A percentile compares a stretch with the other conserved stretches of the same genome.
Evolutionary conservation across 2,329 filamentous ascomycete genomes (phyloP).

Genomic region (Bipolaris oryzae): DNA sequence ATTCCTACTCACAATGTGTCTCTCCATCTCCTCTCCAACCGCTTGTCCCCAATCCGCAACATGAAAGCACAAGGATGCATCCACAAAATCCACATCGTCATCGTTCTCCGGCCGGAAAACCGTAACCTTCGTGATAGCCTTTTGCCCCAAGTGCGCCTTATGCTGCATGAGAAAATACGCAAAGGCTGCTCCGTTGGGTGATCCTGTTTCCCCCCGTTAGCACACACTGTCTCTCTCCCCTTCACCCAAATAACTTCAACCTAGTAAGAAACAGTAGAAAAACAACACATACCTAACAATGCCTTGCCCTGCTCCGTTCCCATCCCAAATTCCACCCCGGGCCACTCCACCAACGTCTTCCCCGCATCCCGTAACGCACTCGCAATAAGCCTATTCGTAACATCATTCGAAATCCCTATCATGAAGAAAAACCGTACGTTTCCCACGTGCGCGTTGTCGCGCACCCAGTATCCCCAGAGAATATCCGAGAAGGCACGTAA

Average conservation of each 20-base stretch:
- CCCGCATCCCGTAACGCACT: conserved; percentile 12
- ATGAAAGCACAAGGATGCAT: conserved; percentile 21
- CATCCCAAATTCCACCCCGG: conserved; percentile 21
- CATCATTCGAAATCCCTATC: conserved; percentile 24
- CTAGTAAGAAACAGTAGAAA: not conserved
- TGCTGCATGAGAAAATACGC: conserved; percentile 32
- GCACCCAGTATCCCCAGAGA: conserved; percentile 30
- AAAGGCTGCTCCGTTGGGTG: conserved; percentile 27
- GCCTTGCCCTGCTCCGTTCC: conserved; percentile 22
- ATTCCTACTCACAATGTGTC: not conserved
- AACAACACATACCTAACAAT: conserved; percentile 18
- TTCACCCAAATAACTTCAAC: not conserved
- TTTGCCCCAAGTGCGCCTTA: conserved; percentile 25
- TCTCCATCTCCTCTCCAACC: not conserved
- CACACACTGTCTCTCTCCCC: not conserved
- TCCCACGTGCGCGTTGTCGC: conserved; percentile 13
- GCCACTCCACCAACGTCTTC: conserved; percentile 20
- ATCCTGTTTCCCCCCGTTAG: conserved; percentile 8
- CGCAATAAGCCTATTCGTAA: conserved; percentile 25
- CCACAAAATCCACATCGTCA: conserved; percentile 20
- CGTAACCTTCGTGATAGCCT: conserved; percentile 23
- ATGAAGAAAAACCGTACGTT: conserved; percentile 29
- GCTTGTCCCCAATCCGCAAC: conserved; percentile 12
- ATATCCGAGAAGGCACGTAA: conserved; percentile 25
- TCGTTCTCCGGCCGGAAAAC: conserved; percentile 18